phyloP scores from a whole-genome alignment of 2,329 filamentous ascomycete genomes.

The Cordyceps fumosorosea region DNA sequence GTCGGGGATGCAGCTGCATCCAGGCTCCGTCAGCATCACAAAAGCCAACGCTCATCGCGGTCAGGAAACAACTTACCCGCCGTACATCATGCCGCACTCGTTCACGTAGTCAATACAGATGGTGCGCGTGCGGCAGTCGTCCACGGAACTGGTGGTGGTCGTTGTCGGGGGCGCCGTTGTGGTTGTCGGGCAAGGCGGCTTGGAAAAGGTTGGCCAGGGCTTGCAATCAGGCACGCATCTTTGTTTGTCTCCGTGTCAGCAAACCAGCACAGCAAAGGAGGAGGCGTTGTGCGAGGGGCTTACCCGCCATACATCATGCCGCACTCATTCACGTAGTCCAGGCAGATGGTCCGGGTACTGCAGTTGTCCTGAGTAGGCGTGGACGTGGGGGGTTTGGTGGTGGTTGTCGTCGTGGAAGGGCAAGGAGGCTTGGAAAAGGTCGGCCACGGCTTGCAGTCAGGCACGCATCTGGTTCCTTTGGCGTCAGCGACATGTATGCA shows the following conservation, averaged over 20 bases:
- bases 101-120: conserved; percentile 10
- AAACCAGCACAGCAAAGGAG: not conserved
- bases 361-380: not conserved
- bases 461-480: conserved; percentile 17
- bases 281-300: not conserved
- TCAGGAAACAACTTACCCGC: conserved; percentile 17
- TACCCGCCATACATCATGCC: conserved; percentile 21
- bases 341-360: conserved; percentile 15
- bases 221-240: conserved; percentile 19
- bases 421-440: conserved; percentile 16
- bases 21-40: conserved; percentile 12
- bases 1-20: conserved; percentile 13
- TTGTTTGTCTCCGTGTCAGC: conserved; percentile 8
- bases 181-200: conserved; percentile 16
- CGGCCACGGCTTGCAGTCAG: conserved; percentile 19
- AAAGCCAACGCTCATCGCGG: not conserved
- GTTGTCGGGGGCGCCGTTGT: not conserved
- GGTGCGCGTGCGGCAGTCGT: not conserved
- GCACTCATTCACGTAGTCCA: conserved; percentile 20
- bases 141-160: not conserved
- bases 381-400: not conserved
- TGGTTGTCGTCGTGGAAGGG: conserved; percentile 6
- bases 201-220: conserved; percentile 14
- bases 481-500: not conserved
- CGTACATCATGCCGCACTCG: conserved; percentile 13